Evolutionary conservation across 306 rosid species (phyloP).

Genomic region (Prunus fruticosa): DNA sequence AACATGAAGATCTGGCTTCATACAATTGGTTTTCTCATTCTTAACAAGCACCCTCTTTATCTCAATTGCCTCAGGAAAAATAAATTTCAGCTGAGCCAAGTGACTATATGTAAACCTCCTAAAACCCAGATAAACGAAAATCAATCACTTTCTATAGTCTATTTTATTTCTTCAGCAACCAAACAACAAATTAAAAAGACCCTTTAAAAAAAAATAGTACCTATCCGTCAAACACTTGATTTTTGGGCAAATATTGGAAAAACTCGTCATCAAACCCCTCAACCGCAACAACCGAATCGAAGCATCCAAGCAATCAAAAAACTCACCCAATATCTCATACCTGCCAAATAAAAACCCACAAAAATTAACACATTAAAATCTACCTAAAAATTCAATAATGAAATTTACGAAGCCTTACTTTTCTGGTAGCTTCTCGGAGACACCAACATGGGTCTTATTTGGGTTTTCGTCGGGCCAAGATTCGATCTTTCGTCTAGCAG

Average conservation of each 20-base stretch:
- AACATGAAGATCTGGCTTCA: conserved; percentile 72
- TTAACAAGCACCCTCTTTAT: conserved; percentile 39
- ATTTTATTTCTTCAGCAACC: not conserved
- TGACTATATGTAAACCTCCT: conserved; percentile 75
- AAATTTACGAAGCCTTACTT: conserved; percentile 33
- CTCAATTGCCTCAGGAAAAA: conserved; percentile 67
- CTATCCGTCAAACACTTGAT: conserved; percentile 66
- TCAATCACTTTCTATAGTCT: not conserved
- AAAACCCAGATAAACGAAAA: conserved; percentile 4
- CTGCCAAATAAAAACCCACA: conserved; percentile 26
- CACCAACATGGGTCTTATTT: conserved; percentile 4
- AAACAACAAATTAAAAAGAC: not conserved
- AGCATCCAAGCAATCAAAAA: conserved; percentile 55
- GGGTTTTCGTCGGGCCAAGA: not conserved
- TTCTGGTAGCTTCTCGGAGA: conserved; percentile 37
- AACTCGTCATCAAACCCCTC: conserved; percentile 41
- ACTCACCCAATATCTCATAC: conserved; percentile 44
- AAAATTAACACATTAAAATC: not conserved
- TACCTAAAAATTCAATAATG: not conserved
- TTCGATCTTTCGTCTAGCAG: not conserved
- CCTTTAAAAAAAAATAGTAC: conserved; percentile 21
- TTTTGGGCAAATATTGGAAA: conserved; percentile 39
- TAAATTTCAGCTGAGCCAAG: conserved; percentile 71
- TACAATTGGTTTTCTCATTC: conserved; percentile 59
- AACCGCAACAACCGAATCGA: conserved; percentile 50